Base-by-base conservation (phyloP, 208 protist genomes). In the Phytomonas francai region DNA sequence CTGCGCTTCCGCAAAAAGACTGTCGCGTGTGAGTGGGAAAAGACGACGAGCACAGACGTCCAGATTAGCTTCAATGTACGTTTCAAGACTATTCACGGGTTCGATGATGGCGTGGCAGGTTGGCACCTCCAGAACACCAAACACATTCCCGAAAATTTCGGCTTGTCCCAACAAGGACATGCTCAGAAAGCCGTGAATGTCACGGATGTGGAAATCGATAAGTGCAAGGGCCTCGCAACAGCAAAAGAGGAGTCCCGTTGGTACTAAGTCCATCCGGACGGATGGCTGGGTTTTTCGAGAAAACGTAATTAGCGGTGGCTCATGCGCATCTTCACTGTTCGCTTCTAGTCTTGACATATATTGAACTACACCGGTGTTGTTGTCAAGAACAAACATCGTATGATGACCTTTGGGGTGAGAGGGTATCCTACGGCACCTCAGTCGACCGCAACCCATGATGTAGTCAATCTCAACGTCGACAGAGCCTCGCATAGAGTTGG, bases 21-120 rank as follows among this genome's bases (percentile, higher is more conserved):
- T 90, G 66, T 95, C 90, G 6, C 87, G 85, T 5, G 84, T 93
- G 59, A 93, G 78, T 12, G 90, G 90, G 60, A 85, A 92, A 32
- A 95, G 79, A 0, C 79, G 81, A 16, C 90, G 85, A 19, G 72
- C 79, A 65, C 85, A 90, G 11, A 95, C 80, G 42, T 89, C 86
- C 31, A 89, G 67, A 69, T 92, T 95, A 39, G 79, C 75, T 49
- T 88, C 79, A 36, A 95, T 78, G 71, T 93, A 95, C n/a, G 75
- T 67, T 27, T 79, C 71, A 34, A 87, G 67, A 59, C 77, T 85
- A 66, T 62, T 84, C 29, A 95, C 80, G 12, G 83, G 67, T 60
- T 83, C 77, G 42, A 93, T 57, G 63, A 88, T 76, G 28, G 78
- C 83, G 27, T 74, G 70, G 9, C 69, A 39, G 14, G 74, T 57